Base-by-base conservation (phyloP, 371 early-diverging fungal genomes). In the Entomophthora muscae region DNA sequence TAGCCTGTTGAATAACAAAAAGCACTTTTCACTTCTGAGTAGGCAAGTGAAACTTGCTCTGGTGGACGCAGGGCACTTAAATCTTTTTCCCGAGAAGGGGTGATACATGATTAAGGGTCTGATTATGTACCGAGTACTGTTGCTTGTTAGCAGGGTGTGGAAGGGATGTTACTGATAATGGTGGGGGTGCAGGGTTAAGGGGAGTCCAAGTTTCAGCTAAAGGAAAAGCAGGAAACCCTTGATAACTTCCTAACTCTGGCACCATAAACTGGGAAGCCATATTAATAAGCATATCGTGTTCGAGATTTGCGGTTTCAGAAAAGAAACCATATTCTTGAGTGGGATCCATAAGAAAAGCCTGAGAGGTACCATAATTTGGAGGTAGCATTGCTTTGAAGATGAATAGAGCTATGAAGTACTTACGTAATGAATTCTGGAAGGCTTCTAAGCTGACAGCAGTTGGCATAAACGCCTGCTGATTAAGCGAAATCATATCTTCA, bases 1-100 rank as follows among this genome's bases (percentile, higher is more conserved):
- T 88, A 93, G 2, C 94, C 94, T 66, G 85, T 87, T 17, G 85
- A 83, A 70, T 93, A 91, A 66, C 87, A 84, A 71, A 85, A 88
- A 7, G 93, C 90, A 57, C 78, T 76, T 56, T 74, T 76, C 17
- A 89, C 87, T 63, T 74, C 71, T 32, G 77, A 73, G 70, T 92
- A 92, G n/a, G 86, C 85, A n/a, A n/a, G n/a, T n/a, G n/a, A n/a
- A n/a, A n/a, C n/a, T n/a, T n/a, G n/a, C n/a, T n/a, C n/a, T 51
- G 32, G 27, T 28, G 32, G 29, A 27, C 57, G 10, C 51, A 63
- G 57, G 13, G 24, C 24, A n/a, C n/a, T n/a, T n/a, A n/a, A n/a
- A n/a, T n/a, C n/a, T n/a, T n/a, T n/a, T n/a, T n/a, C n/a, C n/a
- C n/a, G n/a, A n/a, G n/a, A n/a, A n/a, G n/a, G n/a, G n/a, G n/a